Evolutionary conservation across 2,329 filamentous ascomycete genomes (phyloP), one percentile per base, ranked within the genome.

Genomic region (Trichoderma gracile): DNA sequence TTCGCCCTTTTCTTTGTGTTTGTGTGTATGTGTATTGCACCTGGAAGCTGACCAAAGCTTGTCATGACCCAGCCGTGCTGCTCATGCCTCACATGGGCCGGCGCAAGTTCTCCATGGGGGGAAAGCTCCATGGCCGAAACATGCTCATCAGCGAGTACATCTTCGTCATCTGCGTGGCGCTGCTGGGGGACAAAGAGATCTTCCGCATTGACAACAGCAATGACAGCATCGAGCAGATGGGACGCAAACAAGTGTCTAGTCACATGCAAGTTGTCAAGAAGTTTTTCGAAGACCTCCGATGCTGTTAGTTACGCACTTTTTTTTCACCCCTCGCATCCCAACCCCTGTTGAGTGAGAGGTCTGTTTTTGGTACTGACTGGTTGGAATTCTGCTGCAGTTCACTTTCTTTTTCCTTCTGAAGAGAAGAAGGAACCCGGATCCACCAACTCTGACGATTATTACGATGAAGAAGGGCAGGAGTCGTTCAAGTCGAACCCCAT

Each of bases 251-350:
- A 70, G 86, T 90, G 5, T 89, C 87, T 2, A 89, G 86, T 71
- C 87, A 90, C 71, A 89, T 90, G 71, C 87, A 90, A 72, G 87
- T 90, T 15, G 77, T 89, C 63, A 89, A 89, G 77, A 85, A 84
- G 58, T 88, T 89, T 73, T 85, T 90, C 68, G 80, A 82, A 63
- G 82, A 84, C 62, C 79, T 89, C 67, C 82, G 84, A 49, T 86
- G 84, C 73, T 89, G 86, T 89, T 78, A 82, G 86, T 79, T 15
- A 19, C 25, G 2, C 19, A 19, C 45, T 38, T 23, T 23, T 12
- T 14, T 30, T 52, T 4, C n/a, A n/a, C 19, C 21, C 33, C n/a
- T 15, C 27, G 30, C 25, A 25, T 19, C 23, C 30, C n/a, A 23
- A 40, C 12, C 47, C 42, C 15, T 33, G 10, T 45, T 9, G 12